Conservation (phyloP, 2,329 filamentous ascomycete species). For the Hysterium pulicare region DNA sequence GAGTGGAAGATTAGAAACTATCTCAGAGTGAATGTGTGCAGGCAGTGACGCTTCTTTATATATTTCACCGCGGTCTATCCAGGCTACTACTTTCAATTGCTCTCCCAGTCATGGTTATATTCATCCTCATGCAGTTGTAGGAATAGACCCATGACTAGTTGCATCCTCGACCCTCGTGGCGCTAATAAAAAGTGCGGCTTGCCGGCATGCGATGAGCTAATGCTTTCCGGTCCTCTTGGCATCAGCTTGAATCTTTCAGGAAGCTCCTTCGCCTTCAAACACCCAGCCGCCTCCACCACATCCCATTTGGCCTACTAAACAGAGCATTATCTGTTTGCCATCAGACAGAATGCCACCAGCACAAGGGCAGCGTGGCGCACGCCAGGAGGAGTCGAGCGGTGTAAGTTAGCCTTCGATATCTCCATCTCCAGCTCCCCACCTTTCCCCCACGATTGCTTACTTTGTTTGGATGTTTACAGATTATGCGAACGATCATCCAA, state of each 20-base stretch:
- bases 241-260: conserved; percentile 3
- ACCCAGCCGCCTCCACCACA: conserved; percentile 7
- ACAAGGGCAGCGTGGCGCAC: conserved; percentile 11
- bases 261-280: conserved; percentile 3
- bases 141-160: neutral
- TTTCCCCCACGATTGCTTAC: conserved; percentile 14
- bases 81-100: too few relatives aligned
- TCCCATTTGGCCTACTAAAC: neutral
- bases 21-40: too few relatives aligned
- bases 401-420: conserved; percentile 15
- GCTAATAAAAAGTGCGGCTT: conserved; percentile 2
- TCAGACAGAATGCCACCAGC: neutral
- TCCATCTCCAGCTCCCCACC: neutral
- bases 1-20: too few relatives aligned
- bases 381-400: conserved; percentile 17
- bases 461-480: conserved; percentile 17
- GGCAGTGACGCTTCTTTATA: too few relatives aligned
- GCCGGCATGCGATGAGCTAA: neutral
- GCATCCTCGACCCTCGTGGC: conserved; percentile 7
- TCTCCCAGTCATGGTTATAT: too few relatives aligned
- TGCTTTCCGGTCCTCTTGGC: too few relatives aligned
- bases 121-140: too few relatives aligned
- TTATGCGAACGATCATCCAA: conserved; percentile 46
- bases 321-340: neutral
- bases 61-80: too few relatives aligned